A percentile compares a stretch with the other conserved stretches of the same genome.
Evolutionary conservation across 176 grass and related monocot genomes (phyloP).

Genomic region (Ensete ventricosum): DNA sequence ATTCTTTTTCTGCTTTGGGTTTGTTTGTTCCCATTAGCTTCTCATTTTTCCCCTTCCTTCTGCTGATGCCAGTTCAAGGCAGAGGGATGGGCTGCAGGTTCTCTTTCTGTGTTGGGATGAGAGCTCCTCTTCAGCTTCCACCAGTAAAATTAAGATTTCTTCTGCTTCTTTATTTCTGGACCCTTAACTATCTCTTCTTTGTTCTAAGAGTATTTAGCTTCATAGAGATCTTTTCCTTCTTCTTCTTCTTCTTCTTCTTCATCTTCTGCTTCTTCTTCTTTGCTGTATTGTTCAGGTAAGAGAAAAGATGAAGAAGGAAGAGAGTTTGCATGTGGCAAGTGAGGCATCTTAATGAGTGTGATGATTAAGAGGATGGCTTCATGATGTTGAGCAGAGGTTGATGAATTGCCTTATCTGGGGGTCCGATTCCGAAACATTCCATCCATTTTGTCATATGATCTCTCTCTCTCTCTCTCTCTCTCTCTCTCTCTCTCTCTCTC

Average conservation of each 20-base stretch:
- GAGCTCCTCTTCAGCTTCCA: slow-evolving; percentile 28
- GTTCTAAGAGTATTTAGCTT: slow-evolving; percentile 11
- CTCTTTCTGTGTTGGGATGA: slow-evolving; percentile 36
- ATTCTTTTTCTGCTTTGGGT: slow-evolving; percentile 8
- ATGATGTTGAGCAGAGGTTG: background rate
- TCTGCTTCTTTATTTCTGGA: background rate
- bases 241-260: background rate
- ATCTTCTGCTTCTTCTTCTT: background rate
- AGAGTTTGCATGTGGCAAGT: slow-evolving; percentile 34
- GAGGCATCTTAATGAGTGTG: slow-evolving; percentile 46
- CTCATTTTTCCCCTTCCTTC: background rate
- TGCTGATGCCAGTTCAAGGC: slow-evolving; percentile 23
- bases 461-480: slow-evolving; percentile 31
- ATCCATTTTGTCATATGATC: slow-evolving; percentile 32
- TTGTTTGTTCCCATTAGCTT: slow-evolving; percentile 28
- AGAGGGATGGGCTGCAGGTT: slow-evolving; percentile 32
- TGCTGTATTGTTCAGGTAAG: slow-evolving; percentile 7
- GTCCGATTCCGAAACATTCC: slow-evolving; percentile 50
- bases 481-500: slow-evolving; percentile 33
- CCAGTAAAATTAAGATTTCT: slow-evolving; percentile 1
- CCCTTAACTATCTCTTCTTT: background rate
- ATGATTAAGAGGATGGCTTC: too few species aligned
- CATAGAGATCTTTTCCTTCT: slow-evolving; percentile 36
- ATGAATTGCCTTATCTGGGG: slow-evolving; percentile 44
- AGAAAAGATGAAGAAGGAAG: slow-evolving; percentile 15